These are phyloP conservation scores for Eucalyptus albens DNA, from an alignment of 345 rosid species.

Conservation along the genomic window DNA sequence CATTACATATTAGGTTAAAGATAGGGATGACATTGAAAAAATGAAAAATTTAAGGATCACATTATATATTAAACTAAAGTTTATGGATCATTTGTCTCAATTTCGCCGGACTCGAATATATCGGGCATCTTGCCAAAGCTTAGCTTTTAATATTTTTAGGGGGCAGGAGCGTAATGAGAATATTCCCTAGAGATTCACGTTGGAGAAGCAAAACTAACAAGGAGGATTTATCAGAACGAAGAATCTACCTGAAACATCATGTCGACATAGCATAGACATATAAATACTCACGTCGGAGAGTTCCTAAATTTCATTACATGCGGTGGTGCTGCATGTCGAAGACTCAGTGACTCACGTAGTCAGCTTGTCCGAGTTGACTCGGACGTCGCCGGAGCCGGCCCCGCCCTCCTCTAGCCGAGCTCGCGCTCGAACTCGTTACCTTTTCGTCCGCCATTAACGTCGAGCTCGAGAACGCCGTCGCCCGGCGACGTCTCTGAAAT, in stretches of 20 bases:
- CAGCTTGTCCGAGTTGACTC: not conserved
- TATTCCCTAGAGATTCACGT: not conserved
- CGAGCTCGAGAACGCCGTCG: not conserved
- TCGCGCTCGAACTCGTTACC: not conserved
- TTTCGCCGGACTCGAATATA: rapidly evolving
- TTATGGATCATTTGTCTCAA: too few relatives aligned
- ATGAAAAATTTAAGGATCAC: rapidly evolving
- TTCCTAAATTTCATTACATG: not conserved
- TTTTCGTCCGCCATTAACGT: not conserved
- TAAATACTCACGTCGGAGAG: not conserved
- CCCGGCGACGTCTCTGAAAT: not conserved
- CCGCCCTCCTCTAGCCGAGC: not conserved
- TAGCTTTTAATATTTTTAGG: not conserved
- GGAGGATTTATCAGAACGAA: not conserved
- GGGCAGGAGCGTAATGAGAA: not conserved
- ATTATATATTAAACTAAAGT: too few relatives aligned
- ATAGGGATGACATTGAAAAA: too few relatives aligned
- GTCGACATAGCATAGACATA: not conserved
- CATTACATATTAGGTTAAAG: too few relatives aligned
- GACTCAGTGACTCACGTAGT: not conserved
- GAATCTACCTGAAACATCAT: not conserved
- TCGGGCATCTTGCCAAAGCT: not conserved
- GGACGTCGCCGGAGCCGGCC: not conserved
- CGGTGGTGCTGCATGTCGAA: not conserved
- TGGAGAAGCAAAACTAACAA: not conserved